A percentile compares a stretch with the other conserved stretches of the same genome.
phyloP scores from a whole-genome alignment of 139 green algal species.

The Chlorella ohadii region DNA sequence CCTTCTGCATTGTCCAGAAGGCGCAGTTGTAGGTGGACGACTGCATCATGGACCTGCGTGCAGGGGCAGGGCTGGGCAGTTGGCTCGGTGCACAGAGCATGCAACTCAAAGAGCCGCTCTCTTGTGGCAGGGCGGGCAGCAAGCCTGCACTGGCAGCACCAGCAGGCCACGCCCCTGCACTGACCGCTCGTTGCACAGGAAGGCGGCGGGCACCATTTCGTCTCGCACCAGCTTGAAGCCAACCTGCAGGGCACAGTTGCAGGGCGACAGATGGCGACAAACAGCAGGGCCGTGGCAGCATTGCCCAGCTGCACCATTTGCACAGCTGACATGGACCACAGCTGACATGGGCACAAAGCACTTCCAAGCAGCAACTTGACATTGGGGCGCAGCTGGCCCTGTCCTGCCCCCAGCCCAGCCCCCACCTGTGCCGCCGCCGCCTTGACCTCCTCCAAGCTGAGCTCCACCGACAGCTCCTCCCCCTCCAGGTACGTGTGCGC shows the following conservation, averaged over 20 bases:
- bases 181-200: constrained; percentile 42
- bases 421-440: constrained; percentile 58
- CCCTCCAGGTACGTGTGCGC: constrained; percentile 15
- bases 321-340: constrained; percentile 47
- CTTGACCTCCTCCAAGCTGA: constrained; percentile 76
- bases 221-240: constrained; percentile 35
- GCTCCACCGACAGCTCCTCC: constrained; percentile 78
- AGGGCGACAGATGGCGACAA: no score
- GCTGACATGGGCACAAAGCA: constrained; percentile 14
- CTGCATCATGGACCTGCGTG: constrained; percentile 44
- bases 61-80: neutral
- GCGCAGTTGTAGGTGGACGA: constrained; percentile 43
- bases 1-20: constrained; percentile 58
- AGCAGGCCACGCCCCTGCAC: neutral
- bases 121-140: no score
- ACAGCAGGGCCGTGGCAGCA: no score
- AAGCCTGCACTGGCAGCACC: no score
- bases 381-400: no score
- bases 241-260: constrained; percentile 24
- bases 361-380: no score
- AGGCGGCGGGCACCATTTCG: constrained; percentile 36
- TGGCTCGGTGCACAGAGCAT: no score
- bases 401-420: no score
- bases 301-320: neutral
- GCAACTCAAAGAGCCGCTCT: no score